A percentile compares a stretch with the other conserved stretches of the same genome.
Evolutionary conservation across 345 rosid genomes (phyloP).

Genomic region (Pelargonium nanum): DNA sequence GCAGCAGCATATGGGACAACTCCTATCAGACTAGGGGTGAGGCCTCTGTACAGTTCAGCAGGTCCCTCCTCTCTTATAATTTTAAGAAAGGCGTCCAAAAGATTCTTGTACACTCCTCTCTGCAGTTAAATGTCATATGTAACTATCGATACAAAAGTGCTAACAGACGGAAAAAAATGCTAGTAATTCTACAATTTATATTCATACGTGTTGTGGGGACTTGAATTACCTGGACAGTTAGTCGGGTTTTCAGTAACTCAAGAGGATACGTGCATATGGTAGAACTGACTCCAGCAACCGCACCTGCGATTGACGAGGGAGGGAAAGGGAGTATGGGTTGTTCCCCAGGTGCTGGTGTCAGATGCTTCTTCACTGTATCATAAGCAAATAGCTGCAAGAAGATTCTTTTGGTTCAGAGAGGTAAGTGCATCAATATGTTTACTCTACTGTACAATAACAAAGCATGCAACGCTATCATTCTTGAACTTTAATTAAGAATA

Average conservation of each 20-base stretch:
- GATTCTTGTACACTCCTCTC: constrained; percentile 71
- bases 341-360: constrained; percentile 64
- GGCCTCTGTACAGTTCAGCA: constrained; percentile 84
- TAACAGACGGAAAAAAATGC: not conserved
- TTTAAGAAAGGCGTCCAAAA: constrained; percentile 65
- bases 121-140: constrained; percentile 33
- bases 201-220: not conserved
- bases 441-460: too few relatives aligned
- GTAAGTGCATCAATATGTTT: not conserved
- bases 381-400: constrained; percentile 69
- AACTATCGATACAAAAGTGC: not conserved
- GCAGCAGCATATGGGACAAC: constrained; percentile 96
- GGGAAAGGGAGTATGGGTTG: constrained; percentile 57
- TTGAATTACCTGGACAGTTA: constrained; percentile 67
- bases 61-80: constrained; percentile 73
- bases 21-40: constrained; percentile 88
- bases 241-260: constrained; percentile 81
- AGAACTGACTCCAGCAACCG: constrained; percentile 98
- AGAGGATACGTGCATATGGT: constrained; percentile 90
- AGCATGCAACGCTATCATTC: not conserved
- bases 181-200: not conserved
- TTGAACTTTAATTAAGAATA: too few relatives aligned
- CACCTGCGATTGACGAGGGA: constrained; percentile 83
- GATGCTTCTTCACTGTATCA: constrained; percentile 69
- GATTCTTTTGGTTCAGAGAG: not conserved